Evolutionary conservation across 1,284 basidiomycete species (phyloP), one percentile per base, ranked within the genome.

Genomic region (Trichosporon coremiiforme): DNA sequence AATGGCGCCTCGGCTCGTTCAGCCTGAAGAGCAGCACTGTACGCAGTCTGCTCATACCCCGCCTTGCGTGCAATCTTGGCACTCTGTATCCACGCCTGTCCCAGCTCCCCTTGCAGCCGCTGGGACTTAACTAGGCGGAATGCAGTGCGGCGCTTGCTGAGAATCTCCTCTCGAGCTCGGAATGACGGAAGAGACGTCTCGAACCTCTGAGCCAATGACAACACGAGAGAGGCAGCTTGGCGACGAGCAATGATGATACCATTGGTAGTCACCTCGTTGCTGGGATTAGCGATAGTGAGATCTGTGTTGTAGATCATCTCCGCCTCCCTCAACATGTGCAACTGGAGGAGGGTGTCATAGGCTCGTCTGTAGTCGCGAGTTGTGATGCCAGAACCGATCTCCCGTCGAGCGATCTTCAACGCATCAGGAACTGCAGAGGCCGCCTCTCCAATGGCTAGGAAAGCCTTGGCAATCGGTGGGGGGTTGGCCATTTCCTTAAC

Each of bases 31-130:
- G 94, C 90, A 1, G 97, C 95, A 77, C 93, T 98, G 80, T 99
- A 99, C 2, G 97, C 95, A 0, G 96, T 98, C 84, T 99, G 97
- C 85, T 89, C 90, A 81, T 99, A 96, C 0, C 93, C 92, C 0
- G 95, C 93, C 79, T 97, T 98, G 65, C 97, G 87, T 15, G 97
- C 96, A 71, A 95, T 95, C 80, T 97, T 98, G 17, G 95, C 91
- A 69, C 93, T 98, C 20, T 89, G 87, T 15, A 99, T 88, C 97
- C 97, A 99, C 0, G 93, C 89, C 66, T 88, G 87, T 1, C 93
- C 92, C 41, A 95, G 89, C 74, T 92, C 90, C 9, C 84, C 84
- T 47, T 85, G 85, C n/a, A 81, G 72, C 0, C 68, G 68, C 31
- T 73, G 71, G 15, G 76, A 62, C 64, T 76, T 70, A 65, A 77